Conservation (phyloP, 2,329 filamentous ascomycete species). For the Pseudogymnoascus sp. region DNA sequence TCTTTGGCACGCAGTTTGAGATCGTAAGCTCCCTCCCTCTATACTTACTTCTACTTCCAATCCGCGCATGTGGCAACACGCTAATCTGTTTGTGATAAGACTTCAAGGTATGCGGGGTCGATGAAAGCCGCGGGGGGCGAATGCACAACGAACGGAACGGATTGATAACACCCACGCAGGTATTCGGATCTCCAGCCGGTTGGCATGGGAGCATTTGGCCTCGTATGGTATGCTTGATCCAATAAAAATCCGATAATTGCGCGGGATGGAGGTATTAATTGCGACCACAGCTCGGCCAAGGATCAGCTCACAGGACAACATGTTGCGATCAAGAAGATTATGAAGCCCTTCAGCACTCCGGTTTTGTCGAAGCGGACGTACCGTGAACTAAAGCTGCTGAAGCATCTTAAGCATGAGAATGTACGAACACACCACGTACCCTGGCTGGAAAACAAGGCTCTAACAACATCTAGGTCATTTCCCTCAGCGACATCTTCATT, state of each 20-base stretch:
- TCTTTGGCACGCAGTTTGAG: slow-evolving; percentile 99
- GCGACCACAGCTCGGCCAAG: slow-evolving; percentile 70
- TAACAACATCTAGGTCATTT: slow-evolving; percentile 65
- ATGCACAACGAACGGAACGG: neutral
- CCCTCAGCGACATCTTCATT: slow-evolving; percentile 98
- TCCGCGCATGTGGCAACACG: neutral
- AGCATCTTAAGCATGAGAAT: slow-evolving; percentile 95
- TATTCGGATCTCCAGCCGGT: slow-evolving; percentile 98
- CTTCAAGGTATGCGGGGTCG: slow-evolving; percentile 64
- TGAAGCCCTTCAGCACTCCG: slow-evolving; percentile 99
- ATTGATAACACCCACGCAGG: slow-evolving; percentile 39
- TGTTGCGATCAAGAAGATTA: slow-evolving; percentile 99
- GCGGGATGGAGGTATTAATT: neutral
- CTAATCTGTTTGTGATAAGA: slow-evolving; percentile 31
- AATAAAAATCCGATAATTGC: slow-evolving; percentile 6
- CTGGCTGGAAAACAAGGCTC: slow-evolving; percentile 11
- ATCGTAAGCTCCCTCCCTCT: slow-evolving; percentile 40
- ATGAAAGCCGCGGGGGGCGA: neutral
- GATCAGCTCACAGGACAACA: slow-evolving; percentile 96
- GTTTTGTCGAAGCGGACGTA: slow-evolving; percentile 97
- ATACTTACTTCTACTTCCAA: neutral
- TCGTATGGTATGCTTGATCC: slow-evolving; percentile 70
- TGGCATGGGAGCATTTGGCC: slow-evolving; percentile 96
- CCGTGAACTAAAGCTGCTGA: slow-evolving; percentile 91
- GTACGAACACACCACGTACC: slow-evolving; percentile 38